Evolutionary conservation across 192 early-diverging fungal genomes (phyloP).

Genomic region (Linnemannia exigua): DNA sequence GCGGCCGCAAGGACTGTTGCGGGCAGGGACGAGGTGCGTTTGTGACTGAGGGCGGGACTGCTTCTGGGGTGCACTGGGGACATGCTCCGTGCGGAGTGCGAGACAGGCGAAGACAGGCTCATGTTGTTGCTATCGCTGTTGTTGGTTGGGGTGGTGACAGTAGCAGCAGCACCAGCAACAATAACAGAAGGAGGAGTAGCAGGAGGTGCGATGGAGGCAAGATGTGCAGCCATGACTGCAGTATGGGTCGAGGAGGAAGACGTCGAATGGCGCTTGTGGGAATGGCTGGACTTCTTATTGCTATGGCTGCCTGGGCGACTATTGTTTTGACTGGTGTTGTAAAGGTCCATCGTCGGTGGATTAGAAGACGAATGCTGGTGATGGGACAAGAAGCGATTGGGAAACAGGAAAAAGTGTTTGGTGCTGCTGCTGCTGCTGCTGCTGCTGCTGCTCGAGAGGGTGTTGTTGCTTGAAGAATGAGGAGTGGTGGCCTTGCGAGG

Average conservation of each 20-base stretch:
- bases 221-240: not conserved
- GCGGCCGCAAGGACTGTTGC: conserved; percentile 4
- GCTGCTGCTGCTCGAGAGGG: conserved; percentile 14
- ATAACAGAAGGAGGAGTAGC: not conserved
- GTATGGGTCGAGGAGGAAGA: conserved; percentile 5
- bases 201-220: not conserved
- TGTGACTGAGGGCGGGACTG: conserved; percentile 34
- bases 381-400: conserved; percentile 27
- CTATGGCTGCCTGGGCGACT: not conserved
- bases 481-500: not conserved
- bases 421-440: conserved; percentile 4
- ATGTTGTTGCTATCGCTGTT: not conserved
- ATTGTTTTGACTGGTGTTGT: conserved; percentile 17
- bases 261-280: conserved; percentile 23
- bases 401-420: conserved; percentile 33
- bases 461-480: conserved; percentile 10
- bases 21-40: conserved; percentile 37
- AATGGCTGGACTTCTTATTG: conserved; percentile 10
- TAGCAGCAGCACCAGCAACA: not conserved
- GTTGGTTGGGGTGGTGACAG: not conserved
- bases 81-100: conserved; percentile 5
- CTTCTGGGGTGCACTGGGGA: conserved; percentile 17
- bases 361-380: not conserved
- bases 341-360: conserved; percentile 9
- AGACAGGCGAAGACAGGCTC: conserved; percentile 12